A percentile compares a stretch with the other conserved stretches of the same genome.
Conservation (phyloP, 306 rosid species). For the Malus fusca region DNA sequence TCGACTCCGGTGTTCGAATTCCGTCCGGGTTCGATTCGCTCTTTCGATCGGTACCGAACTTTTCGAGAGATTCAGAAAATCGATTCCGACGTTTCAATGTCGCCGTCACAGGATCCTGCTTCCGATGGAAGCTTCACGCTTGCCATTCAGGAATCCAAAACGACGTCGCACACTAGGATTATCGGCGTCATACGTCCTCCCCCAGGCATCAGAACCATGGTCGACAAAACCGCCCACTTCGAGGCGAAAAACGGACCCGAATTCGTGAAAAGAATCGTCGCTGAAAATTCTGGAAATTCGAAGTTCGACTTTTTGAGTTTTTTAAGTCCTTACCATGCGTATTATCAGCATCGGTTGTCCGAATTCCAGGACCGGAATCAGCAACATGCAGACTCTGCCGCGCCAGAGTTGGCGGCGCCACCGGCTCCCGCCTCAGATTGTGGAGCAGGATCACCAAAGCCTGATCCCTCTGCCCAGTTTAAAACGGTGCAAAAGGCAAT, state of each 20-base stretch:
- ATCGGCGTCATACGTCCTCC: conserved; percentile 95
- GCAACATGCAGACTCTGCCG: conserved; percentile 41
- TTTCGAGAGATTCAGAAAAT: background rate
- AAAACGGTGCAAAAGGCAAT: conserved; percentile 56
- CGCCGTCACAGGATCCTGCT: conserved; percentile 83
- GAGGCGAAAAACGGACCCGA: conserved; percentile 88
- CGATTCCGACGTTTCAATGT: background rate
- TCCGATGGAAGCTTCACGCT: conserved; percentile 58
- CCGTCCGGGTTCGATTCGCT: background rate
- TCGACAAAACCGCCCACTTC: conserved; percentile 86
- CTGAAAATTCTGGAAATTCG: conserved; percentile 60
- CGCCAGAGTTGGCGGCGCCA: conserved; percentile 23
- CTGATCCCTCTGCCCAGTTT: conserved; percentile 61
- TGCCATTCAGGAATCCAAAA: conserved; percentile 42
- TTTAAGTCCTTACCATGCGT: conserved; percentile 78
- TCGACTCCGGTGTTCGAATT: background rate
- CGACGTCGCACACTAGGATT: conserved; percentile 71
- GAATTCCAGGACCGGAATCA: conserved; percentile 73
- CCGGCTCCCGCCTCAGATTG: conserved; percentile 36
- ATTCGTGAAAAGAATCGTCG: conserved; percentile 81
- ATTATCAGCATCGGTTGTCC: conserved; percentile 81
- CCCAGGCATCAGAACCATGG: conserved; percentile 75
- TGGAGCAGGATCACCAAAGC: conserved; percentile 37
- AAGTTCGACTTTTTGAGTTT: conserved; percentile 69
- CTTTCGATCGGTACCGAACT: background rate